A percentile compares a stretch with the other conserved stretches of the same genome.
Conservation (phyloP, 305 asterid genomes). For the Fraxinus floribunda region DNA sequence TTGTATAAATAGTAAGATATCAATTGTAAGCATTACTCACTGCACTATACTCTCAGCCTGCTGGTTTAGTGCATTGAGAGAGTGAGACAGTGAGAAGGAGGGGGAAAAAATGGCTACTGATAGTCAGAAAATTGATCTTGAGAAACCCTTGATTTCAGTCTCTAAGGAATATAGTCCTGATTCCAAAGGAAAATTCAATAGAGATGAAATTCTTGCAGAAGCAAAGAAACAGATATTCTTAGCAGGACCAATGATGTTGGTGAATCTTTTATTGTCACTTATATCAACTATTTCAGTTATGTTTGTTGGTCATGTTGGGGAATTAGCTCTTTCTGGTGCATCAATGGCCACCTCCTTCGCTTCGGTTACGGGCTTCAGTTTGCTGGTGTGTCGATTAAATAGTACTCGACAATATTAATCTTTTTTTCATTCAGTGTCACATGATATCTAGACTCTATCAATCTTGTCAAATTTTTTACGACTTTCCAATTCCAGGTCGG, state of each 20-base stretch:
- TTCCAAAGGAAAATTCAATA: conserved; percentile 21
- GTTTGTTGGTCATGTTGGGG: conserved; percentile 65
- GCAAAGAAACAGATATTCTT: conserved; percentile 39
- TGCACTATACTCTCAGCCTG: conserved; percentile 2
- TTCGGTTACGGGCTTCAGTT: conserved; percentile 56
- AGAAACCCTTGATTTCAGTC: conserved; percentile 27
- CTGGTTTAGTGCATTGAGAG: conserved; percentile 12
- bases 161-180: conserved; percentile 22
- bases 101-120: conserved; percentile 20
- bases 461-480: neutral
- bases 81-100: conserved; percentile 8
- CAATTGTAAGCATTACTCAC: conserved; percentile 25
- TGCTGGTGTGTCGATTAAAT: conserved; percentile 34
- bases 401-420: neutral
- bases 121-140: conserved; percentile 28
- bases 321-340: conserved; percentile 59
- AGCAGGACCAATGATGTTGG: conserved; percentile 57
- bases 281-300: conserved; percentile 55
- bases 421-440: neutral
- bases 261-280: conserved; percentile 45
- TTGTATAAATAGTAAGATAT: conserved; percentile 25
- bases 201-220: conserved; percentile 40
- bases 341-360: conserved; percentile 75
- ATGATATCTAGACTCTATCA: neutral
- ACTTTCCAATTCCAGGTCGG: conserved; percentile 39